Percentiles rank a stretch among this genome's conserved stretches.
Evolutionary conservation across 2,329 filamentous ascomycete genomes (phyloP).

Genomic region (Sporothrix curviconia): DNA sequence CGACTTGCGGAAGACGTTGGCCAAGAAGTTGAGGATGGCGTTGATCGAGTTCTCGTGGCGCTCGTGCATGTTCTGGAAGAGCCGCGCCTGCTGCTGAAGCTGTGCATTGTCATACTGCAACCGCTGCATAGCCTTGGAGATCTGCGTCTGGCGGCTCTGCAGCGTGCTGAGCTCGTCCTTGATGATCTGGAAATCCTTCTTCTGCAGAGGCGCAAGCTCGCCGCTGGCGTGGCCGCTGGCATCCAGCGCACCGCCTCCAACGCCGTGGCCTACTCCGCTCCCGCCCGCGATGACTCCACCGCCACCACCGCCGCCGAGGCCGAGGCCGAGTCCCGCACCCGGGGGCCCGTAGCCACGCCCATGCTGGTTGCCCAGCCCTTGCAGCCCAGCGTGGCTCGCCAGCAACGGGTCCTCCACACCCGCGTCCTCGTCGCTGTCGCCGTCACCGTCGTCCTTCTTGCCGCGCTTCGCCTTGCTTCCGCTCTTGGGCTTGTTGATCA

Average conservation of each 20-base stretch:
- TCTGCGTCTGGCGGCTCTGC: slow-evolving; percentile 78
- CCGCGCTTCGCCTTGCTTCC: slow-evolving; percentile 51
- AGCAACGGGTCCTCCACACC: slow-evolving; percentile 39
- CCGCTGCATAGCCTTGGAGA: slow-evolving; percentile 72
- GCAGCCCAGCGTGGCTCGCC: slow-evolving; percentile 20
- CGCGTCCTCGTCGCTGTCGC: slow-evolving; percentile 70
- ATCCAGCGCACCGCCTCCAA: background rate
- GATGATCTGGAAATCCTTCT: slow-evolving; percentile 71
- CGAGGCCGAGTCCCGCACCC: slow-evolving; percentile 14
- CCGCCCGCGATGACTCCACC: background rate
- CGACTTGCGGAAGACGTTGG: slow-evolving; percentile 92
- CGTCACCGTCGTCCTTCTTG: slow-evolving; percentile 59
- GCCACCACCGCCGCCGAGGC: slow-evolving; percentile 13
- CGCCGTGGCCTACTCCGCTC: slow-evolving; percentile 15
- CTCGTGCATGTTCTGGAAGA: slow-evolving; percentile 86
- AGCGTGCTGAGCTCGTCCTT: slow-evolving; percentile 75
- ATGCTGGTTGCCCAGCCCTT: slow-evolving; percentile 6
- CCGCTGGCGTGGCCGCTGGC: slow-evolving; percentile 22
- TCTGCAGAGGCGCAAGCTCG: slow-evolving; percentile 45
- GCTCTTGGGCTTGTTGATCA: slow-evolving; percentile 92
- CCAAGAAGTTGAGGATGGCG: slow-evolving; percentile 93
- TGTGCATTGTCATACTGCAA: slow-evolving; percentile 81
- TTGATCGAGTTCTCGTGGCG: slow-evolving; percentile 99
- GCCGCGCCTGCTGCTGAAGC: slow-evolving; percentile 77
- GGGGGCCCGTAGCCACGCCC: slow-evolving; percentile 32